phyloP scores from a whole-genome alignment of 106 monocot genomes.

The Hemerocallis citrina region DNA sequence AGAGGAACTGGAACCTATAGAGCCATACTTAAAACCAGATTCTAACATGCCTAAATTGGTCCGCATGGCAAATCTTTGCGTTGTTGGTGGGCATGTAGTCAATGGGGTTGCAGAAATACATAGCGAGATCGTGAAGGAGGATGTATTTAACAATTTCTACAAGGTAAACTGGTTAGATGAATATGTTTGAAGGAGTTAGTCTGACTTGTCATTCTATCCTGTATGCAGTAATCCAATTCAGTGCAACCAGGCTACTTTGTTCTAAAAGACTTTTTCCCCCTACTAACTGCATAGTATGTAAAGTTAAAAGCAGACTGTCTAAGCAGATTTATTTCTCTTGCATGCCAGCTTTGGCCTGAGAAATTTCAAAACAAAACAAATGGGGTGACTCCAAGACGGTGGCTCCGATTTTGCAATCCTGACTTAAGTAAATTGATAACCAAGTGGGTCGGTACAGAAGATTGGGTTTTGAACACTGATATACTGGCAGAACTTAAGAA shows the following conservation, averaged over 20 bases:
- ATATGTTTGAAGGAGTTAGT: background rate
- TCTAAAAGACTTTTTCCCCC: background rate
- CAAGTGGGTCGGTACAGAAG: slow-evolving; percentile 83
- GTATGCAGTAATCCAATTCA: background rate
- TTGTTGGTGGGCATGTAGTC: slow-evolving; percentile 84
- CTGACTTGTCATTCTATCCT: background rate
- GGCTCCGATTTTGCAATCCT: slow-evolving; percentile 95
- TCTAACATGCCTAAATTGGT: slow-evolving; percentile 68
- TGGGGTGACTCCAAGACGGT: slow-evolving; percentile 93
- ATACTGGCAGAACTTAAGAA: slow-evolving; percentile 70
- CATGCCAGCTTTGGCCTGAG: slow-evolving; percentile 72
- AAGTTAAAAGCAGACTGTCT: background rate
- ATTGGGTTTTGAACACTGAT: slow-evolving; percentile 86
- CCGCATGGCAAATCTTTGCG: slow-evolving; percentile 92
- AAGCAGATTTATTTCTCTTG: slow-evolving; percentile 2
- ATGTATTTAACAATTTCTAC: slow-evolving; percentile 92
- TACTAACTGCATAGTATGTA: background rate
- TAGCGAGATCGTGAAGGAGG: slow-evolving; percentile 93
- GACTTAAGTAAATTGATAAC: slow-evolving; percentile 78
- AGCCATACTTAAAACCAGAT: slow-evolving; percentile 33
- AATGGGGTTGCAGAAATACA: slow-evolving; percentile 99
- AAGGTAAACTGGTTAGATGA: slow-evolving; percentile 30
- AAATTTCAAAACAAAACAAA: slow-evolving; percentile 98
- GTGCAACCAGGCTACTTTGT: background rate
- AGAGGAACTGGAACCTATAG: slow-evolving; percentile 34